Evolutionary conservation across 2,329 filamentous ascomycete species (phyloP), one percentile per base, ranked within the genome.

Genomic region (Aspergillus sclerotialis): DNA sequence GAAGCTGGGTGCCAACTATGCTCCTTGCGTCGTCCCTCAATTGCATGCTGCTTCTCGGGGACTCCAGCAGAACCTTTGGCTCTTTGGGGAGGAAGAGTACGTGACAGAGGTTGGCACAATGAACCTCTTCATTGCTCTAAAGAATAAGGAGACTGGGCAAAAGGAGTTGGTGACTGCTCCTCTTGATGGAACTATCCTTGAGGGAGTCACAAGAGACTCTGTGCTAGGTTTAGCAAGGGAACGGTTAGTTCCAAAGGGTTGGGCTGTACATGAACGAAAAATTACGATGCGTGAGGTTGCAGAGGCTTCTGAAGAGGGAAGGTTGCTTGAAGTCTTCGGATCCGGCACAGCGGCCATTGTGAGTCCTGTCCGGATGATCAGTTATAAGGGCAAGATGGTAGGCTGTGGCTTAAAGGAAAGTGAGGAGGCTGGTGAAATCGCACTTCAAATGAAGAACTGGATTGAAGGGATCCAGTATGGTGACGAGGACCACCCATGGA

Each of bases 1-100:
- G 78, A 98, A 98, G 72, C 80, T 98, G 21, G 92, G 92, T 42
- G 92, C 90, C 55, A 98, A 98, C 76, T 98, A 98, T 63, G 92
- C 92, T n/a, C 92, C 92, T 5, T 96, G 92, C 70, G 90, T 98
- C 53, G 72, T 96, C n/a, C 92, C 92, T 12, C 92, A 98, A 68
- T 77, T 92, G 53, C 78, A 94, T 65, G 92, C 92, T 27, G 87
- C 88, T 29, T 84, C 80, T 62, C 79, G 88, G 37, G 92, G 92
- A 14, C 94, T 89, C 75, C 90, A 96, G 68, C 92, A 98, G 71
- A 98, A 96, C 66, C 74, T 98, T 35, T 98, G 92, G 92, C 70
- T 98, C 19, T 98, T 96, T 58, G 89, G 89, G 28, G 82, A 93
- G 56, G 87, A 96, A 64, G 87, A 96, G 62, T 94, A 82, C 55